These are phyloP conservation scores for Sphagnum contortum DNA, from an alignment of 225 moss, liverwort and hornwort species.

Conservation along the genomic window DNA sequence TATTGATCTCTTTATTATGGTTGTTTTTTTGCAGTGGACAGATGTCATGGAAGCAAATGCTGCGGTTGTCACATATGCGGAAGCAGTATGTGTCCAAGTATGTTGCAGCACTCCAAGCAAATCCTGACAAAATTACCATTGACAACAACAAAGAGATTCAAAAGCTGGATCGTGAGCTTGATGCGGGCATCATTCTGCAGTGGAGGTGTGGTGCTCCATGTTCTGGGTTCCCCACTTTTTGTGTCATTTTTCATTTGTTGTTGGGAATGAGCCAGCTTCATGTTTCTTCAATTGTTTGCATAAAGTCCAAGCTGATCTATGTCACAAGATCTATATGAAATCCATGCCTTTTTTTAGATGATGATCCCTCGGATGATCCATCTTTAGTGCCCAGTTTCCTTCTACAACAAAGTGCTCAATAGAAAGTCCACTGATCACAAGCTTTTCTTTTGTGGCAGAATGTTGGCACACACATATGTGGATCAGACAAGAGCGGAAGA, in stretches of 20 bases:
- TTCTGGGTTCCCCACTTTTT: too few species aligned
- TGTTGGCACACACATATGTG: constrained; percentile 86
- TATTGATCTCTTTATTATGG: too few species aligned
- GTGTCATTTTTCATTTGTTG: too few species aligned
- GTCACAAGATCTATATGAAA: too few species aligned
- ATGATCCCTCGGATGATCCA: too few species aligned
- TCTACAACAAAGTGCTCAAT: too few species aligned
- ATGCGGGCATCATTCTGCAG: constrained; percentile 80
- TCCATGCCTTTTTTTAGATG: too few species aligned
- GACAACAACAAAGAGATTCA: constrained; percentile 60
- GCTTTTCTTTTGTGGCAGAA: constrained; percentile 23
- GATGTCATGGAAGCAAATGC: constrained; percentile 73
- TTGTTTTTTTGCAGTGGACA: constrained; percentile 39
- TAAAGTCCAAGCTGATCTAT: too few species aligned
- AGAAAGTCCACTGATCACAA: too few species aligned
- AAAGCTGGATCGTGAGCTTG: constrained; percentile 74
- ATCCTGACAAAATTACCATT: constrained; percentile 44
- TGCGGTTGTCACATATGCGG: constrained; percentile 51
- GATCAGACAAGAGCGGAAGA: constrained; percentile 49
- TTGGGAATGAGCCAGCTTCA: too few species aligned
- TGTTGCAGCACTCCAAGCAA: constrained; percentile 65
- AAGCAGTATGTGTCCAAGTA: constrained; percentile 73
- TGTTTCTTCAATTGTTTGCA: too few species aligned
- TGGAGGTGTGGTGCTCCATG: constrained; percentile 53
- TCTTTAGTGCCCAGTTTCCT: too few species aligned